phyloP scores from a whole-genome alignment of 768 basidiomycete genomes.

The Lentinula aciculospora region DNA sequence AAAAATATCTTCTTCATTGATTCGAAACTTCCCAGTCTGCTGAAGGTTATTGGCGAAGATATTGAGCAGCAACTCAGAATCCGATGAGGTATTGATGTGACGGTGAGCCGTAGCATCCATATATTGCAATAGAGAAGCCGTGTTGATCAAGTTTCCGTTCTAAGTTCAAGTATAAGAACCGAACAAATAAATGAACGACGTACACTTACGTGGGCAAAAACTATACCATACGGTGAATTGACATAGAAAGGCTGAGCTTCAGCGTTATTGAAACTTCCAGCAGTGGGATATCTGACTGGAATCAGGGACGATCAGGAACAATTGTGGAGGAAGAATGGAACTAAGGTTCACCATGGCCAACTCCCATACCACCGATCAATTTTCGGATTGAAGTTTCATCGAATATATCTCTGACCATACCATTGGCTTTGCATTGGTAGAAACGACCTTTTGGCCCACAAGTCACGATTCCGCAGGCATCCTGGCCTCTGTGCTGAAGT shows the following conservation, averaged over 20 bases:
- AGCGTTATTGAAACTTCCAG: conserved; percentile 92
- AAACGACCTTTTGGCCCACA: conserved; percentile 93
- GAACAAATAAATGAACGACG: conserved; percentile 1
- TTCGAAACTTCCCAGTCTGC: conserved; percentile 97
- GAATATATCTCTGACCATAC: conserved; percentile 98
- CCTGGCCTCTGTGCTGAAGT: conserved; percentile 95
- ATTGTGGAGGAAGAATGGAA: conserved; percentile 6
- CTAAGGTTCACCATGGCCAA: conserved; percentile 78
- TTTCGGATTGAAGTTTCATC: conserved; percentile 72
- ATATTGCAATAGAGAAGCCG: conserved; percentile 75
- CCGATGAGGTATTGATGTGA: conserved; percentile 98
- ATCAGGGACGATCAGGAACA: conserved; percentile 7
- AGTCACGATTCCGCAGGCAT: conserved; percentile 96
- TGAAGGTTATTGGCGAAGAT: conserved; percentile 97
- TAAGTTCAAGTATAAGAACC: conserved; percentile 23
- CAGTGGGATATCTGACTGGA: conserved; percentile 94
- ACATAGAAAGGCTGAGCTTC: conserved; percentile 99
- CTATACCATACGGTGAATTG: conserved; percentile 99
- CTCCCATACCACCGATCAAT: conserved; percentile 91
- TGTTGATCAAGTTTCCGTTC: conserved; percentile 99
- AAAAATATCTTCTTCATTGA: conserved; percentile 99
- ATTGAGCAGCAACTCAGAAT: conserved; percentile 95
- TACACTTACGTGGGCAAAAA: conserved; percentile 85
- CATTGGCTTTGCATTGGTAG: conserved; percentile 98
- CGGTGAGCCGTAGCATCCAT: conserved; percentile 96